Percentiles rank a stretch among this genome's conserved stretches.
Conservation (phyloP, 768 basidiomycete genomes). For the Russula abietina region DNA sequence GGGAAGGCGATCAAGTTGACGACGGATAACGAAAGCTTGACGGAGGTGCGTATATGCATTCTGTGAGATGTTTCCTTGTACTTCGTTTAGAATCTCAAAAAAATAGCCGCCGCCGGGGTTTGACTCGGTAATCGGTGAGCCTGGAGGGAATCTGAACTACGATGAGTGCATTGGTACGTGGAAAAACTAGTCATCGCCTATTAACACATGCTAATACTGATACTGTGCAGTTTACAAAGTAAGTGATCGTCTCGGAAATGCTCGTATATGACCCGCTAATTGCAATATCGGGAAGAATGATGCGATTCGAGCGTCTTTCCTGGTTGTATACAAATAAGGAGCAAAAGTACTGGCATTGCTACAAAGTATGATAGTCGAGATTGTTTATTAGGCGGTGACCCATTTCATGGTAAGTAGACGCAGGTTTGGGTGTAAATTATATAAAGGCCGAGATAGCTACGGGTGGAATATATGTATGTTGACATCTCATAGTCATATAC, state of each 20-base stretch:
- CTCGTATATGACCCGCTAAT: slow-evolving; percentile 3
- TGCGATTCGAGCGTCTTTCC: slow-evolving; percentile 27
- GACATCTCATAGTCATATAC: no score
- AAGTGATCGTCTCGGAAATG: slow-evolving; percentile 2
- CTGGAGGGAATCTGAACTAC: slow-evolving; percentile 29
- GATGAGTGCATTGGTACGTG: slow-evolving; percentile 29
- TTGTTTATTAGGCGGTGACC: background rate
- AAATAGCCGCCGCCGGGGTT: slow-evolving; percentile 26
- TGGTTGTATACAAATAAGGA: slow-evolving; percentile 22
- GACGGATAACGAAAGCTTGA: slow-evolving; percentile 14
- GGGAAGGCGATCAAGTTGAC: slow-evolving; percentile 25
- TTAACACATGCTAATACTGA: background rate
- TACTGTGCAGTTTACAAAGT: slow-evolving; percentile 27
- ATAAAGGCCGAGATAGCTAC: no score
- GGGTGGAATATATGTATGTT: no score
- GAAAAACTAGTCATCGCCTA: background rate
- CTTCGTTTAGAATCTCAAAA: background rate
- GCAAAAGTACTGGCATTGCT: background rate
- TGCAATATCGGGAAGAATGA: slow-evolving; percentile 23
- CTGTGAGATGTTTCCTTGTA: background rate
- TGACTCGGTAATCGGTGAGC: slow-evolving; percentile 29
- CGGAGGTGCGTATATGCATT: slow-evolving; percentile 17
- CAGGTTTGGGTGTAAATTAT: no score
- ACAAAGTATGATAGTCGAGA: background rate
- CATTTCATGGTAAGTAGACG: background rate